Base-by-base conservation (phyloP, 768 basidiomycete genomes). In the Symmetrospora coprosmae region DNA sequence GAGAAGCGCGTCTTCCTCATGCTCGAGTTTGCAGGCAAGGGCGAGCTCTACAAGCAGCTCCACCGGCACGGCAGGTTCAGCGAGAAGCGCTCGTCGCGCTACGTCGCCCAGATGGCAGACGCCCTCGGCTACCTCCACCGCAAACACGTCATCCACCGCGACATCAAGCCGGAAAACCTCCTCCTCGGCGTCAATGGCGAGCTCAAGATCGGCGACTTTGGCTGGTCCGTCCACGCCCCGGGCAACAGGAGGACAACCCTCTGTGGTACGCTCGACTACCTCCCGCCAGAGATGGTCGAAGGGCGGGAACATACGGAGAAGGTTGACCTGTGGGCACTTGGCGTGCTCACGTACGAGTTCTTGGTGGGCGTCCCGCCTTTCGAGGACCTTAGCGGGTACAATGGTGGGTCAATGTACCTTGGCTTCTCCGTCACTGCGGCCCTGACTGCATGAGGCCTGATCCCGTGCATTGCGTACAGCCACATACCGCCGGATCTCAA, bases 241-340 rank as follows among this genome's bases (percentile, higher is more conserved):
- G 82, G 87, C 1, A 87, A 89, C 70, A 76, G 90, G 67, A 67
- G 27, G 3, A 66, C 17, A 34, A 17, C 41, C 17, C 21, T 33
- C 25, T 34, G 27, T 14, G 41, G 23, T 21, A 28, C 27, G 14
- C 39, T 43, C 33, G 94, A 97, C 71, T 97, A 97, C 71, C 78
- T 99, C 11, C 91, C 94, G 0, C 92, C 94, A 13, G 92, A 97
- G 77, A 99, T 97, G 94, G 86, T 99, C 14, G 89, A 94, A 67
- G 83, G 84, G 0, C 83, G 80, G 66, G 86, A 86, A 62, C 91
- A 97, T 71, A 84, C 78, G 53, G 87, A 89, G 68, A 83, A 80
- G 69, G 92, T 97, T 37, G 92, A 97, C 68, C 79, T 88, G 61
- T 99, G 92, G 92, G 92, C 92, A 0, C 75, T 99, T 27, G 92